These are phyloP conservation scores for Gyromitra esculenta DNA, from an alignment of 2,329 filamentous ascomycete species.

Conservation along the genomic window DNA sequence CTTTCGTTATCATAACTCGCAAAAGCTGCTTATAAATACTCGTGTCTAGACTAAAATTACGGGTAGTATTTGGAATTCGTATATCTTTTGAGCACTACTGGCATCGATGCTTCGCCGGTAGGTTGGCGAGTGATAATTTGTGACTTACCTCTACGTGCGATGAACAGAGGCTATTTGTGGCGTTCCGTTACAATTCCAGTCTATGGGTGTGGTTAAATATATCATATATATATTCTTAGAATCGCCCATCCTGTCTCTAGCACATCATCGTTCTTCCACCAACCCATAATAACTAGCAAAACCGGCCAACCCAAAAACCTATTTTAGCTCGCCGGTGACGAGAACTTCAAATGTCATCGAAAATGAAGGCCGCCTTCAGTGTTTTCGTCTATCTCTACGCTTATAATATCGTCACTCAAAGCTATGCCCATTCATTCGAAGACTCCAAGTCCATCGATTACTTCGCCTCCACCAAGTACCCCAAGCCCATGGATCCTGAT, in stretches of 20 bases:
- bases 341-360: background rate
- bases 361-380: background rate
- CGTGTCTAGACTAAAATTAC: background rate
- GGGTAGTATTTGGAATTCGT: background rate
- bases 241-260: background rate
- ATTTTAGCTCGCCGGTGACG: background rate
- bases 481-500: background rate
- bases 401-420: background rate
- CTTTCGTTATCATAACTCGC: no score
- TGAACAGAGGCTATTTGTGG: background rate
- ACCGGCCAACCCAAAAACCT: background rate
- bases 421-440: background rate
- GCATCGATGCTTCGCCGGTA: background rate
- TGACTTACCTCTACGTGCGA: background rate
- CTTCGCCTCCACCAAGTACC: background rate
- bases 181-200: background rate
- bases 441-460: background rate
- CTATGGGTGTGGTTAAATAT: background rate
- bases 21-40: no score
- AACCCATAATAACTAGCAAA: background rate
- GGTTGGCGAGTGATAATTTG: background rate
- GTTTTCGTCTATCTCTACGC: background rate
- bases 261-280: background rate
- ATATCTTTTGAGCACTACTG: background rate
- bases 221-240: background rate